Evolutionary conservation across 257 asterid species (phyloP).

Genomic region (Plantago major): DNA sequence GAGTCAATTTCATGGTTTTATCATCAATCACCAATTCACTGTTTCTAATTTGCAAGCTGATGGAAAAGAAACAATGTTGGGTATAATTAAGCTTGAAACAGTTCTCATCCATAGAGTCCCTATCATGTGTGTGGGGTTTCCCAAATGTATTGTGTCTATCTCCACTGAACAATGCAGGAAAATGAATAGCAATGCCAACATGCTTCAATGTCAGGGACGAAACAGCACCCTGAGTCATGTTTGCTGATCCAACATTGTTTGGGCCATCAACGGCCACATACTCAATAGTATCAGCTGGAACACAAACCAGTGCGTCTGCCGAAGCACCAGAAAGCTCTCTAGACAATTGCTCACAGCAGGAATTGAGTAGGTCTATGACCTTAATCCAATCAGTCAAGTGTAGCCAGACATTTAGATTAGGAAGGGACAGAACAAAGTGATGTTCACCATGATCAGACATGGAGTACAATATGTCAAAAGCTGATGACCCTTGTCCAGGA

Average conservation of each 20-base stretch:
- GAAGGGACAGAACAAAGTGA: slow-evolving; percentile 42
- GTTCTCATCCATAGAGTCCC: slow-evolving; percentile 31
- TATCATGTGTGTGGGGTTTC: slow-evolving; percentile 27
- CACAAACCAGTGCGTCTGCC: slow-evolving; percentile 24
- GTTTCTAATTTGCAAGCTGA: slow-evolving; percentile 46
- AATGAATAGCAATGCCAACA: slow-evolving; percentile 48
- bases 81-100: slow-evolving; percentile 29
- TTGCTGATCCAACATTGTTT: slow-evolving; percentile 26
- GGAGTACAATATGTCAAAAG: slow-evolving; percentile 42
- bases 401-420: slow-evolving; percentile 69
- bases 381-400: slow-evolving; percentile 74
- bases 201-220: slow-evolving; percentile 42
- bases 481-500: slow-evolving; percentile 47
- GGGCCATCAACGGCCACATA: slow-evolving; percentile 29
- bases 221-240: slow-evolving; percentile 27
- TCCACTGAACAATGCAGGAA: slow-evolving; percentile 50
- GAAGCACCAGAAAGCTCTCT: slow-evolving; percentile 21
- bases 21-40: slow-evolving; percentile 52
- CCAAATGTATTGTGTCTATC: slow-evolving; percentile 32
- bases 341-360: slow-evolving; percentile 33
- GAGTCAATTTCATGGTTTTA: slow-evolving; percentile 37
- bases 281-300: slow-evolving; percentile 24
- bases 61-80: slow-evolving; percentile 49
- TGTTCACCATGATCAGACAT: slow-evolving; percentile 43
- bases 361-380: slow-evolving; percentile 41